Conservation (phyloP, 1,284 basidiomycete species). For the Malassezia equina region DNA sequence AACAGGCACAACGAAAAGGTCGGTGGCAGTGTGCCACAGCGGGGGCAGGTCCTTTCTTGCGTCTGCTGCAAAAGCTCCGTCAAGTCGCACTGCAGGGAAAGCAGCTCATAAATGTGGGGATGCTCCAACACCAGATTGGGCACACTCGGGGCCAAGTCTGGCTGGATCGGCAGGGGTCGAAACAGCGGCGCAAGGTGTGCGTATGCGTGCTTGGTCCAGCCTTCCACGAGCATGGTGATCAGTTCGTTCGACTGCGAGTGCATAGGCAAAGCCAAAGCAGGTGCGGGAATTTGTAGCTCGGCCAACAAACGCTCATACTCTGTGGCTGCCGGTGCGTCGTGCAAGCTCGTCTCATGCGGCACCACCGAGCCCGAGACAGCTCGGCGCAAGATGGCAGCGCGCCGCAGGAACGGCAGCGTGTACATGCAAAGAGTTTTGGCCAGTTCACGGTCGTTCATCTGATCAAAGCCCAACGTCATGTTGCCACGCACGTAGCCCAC, state of each 20-base stretch:
- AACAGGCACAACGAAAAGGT: constrained; percentile 85
- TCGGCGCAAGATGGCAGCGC: constrained; percentile 73
- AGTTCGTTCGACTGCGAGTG: constrained; percentile 37
- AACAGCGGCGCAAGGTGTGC: constrained; percentile 41
- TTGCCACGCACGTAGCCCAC: constrained; percentile 46
- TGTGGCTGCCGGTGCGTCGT: no score
- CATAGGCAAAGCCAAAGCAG: constrained; percentile 32
- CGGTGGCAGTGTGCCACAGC: constrained; percentile 68
- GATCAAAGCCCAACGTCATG: constrained; percentile 46
- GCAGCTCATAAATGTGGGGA: constrained; percentile 72
- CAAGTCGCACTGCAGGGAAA: constrained; percentile 67
- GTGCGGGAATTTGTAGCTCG: constrained; percentile 31
- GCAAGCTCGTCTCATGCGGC: no score
- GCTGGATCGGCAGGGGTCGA: constrained; percentile 41
- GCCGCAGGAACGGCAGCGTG: constrained; percentile 85
- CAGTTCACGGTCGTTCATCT: constrained; percentile 50
- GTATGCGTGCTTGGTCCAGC: constrained; percentile 47
- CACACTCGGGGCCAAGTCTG: constrained; percentile 9
- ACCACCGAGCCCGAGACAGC: constrained; percentile 55
- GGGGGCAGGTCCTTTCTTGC: constrained; percentile 61
- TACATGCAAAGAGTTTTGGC: constrained; percentile 79
- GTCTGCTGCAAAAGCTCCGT: constrained; percentile 69
- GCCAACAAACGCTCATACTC: constrained; percentile 37
- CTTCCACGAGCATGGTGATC: constrained; percentile 41
- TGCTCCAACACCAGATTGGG: constrained; percentile 60